These are phyloP conservation scores for Trypanosomatidae sp. DNA, from an alignment of 208 protist genomes.

Conservation along the genomic window DNA sequence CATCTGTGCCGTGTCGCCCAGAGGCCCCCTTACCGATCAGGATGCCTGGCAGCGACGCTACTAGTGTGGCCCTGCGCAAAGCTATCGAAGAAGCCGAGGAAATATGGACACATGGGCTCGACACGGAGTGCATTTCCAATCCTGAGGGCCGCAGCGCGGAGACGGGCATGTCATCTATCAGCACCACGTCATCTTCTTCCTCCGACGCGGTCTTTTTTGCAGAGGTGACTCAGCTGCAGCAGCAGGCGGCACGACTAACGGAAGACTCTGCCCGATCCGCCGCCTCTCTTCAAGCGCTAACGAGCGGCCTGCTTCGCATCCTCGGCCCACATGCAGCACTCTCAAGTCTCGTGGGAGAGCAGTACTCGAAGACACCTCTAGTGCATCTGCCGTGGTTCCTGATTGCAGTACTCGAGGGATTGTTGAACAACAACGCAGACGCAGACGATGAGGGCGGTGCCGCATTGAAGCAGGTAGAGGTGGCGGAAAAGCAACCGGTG, in stretches of 20 bases:
- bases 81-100: conserved; percentile 4
- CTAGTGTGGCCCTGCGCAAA: conserved; percentile 2
- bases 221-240: conserved; percentile 16
- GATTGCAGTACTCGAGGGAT: conserved; percentile 13
- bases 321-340: conserved; percentile 22
- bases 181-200: not conserved
- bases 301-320: conserved; percentile 15
- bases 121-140: not conserved
- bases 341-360: conserved; percentile 12
- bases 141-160: not conserved
- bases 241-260: conserved; percentile 10
- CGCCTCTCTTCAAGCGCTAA: conserved; percentile 17
- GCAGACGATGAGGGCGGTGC: not conserved
- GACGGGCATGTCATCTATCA: not conserved
- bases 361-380: conserved; percentile 14
- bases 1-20: not conserved
- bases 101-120: not conserved
- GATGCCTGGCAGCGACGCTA: not conserved
- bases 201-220: conserved; percentile 25
- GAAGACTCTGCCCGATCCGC: conserved; percentile 17
- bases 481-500: not conserved
- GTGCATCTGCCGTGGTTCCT: conserved; percentile 18
- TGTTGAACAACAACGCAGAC: conserved; percentile 6
- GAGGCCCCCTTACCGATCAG: conserved; percentile 2
- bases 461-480: not conserved